These are phyloP conservation scores for Carallia brachiata DNA, from an alignment of 345 rosid genomes.

Conservation along the genomic window DNA sequence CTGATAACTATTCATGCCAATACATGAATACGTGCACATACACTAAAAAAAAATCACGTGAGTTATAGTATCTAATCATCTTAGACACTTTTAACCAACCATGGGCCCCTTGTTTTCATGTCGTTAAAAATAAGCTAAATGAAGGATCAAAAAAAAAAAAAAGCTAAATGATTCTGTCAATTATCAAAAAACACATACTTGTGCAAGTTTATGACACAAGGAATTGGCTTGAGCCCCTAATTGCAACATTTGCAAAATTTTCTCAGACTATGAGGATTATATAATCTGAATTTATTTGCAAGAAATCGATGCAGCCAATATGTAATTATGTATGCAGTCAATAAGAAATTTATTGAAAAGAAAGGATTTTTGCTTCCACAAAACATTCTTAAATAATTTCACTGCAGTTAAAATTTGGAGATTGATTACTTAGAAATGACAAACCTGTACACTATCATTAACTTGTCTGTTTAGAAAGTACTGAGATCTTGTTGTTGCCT, in stretches of 20 bases:
- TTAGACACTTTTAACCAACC: neutral
- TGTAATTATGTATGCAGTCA: too few species aligned
- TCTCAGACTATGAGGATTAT: too few species aligned
- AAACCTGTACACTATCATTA: constrained; percentile 86
- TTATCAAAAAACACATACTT: neutral
- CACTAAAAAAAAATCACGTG: neutral
- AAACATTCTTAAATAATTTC: neutral
- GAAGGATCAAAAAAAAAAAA: too few species aligned
- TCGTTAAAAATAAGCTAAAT: neutral
- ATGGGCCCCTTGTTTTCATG: neutral
- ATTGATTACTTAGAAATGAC: neutral
- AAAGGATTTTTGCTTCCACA: too few species aligned
- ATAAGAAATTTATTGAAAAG: too few species aligned
- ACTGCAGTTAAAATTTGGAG: neutral
- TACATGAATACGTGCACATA: neutral
- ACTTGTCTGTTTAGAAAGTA: constrained; percentile 78
- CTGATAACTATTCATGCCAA: neutral
- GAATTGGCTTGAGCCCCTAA: neutral
- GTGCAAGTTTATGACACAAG: neutral
- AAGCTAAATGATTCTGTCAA: neutral
- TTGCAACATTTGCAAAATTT: too few species aligned
- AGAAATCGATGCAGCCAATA: too few species aligned
- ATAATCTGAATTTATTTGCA: too few species aligned
- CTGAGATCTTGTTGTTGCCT: constrained; percentile 74
- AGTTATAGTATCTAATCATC: neutral